Percentiles rank a stretch among this genome's conserved stretches.
Conservation (phyloP, 2,329 filamentous ascomycete species). For the Chaetomium globosum region DNA sequence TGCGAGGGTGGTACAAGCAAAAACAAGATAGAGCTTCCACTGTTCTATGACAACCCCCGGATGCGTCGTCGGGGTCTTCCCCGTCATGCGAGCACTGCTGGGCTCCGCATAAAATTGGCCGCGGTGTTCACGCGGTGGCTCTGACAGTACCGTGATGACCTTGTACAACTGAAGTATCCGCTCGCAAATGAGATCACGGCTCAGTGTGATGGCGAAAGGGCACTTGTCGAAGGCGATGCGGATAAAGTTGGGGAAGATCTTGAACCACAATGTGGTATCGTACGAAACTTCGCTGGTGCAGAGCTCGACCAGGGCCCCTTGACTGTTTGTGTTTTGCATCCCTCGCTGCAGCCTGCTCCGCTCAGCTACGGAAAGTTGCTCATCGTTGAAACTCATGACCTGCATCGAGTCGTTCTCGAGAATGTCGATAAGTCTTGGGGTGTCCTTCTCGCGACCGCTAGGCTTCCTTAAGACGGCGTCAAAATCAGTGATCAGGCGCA, state of each 20-base stretch:
- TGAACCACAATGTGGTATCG: slow-evolving; percentile 94
- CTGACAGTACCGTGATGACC: slow-evolving; percentile 75
- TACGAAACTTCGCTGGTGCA: slow-evolving; percentile 95
- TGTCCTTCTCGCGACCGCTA: slow-evolving; percentile 60
- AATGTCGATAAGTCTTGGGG: slow-evolving; percentile 80
- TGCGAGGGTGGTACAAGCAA: slow-evolving; percentile 92
- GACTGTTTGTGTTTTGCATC: slow-evolving; percentile 78
- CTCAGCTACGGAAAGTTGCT: slow-evolving; percentile 88
- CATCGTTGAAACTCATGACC: slow-evolving; percentile 90
- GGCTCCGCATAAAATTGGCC: slow-evolving; percentile 67
- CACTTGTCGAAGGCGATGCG: slow-evolving; percentile 88
- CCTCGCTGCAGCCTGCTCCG: slow-evolving; percentile 88
- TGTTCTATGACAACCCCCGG: slow-evolving; percentile 91
- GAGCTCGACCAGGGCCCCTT: slow-evolving; percentile 86
- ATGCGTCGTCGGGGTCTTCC: slow-evolving; percentile 67
- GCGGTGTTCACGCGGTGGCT: slow-evolving; percentile 66
- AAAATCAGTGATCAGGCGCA: slow-evolving; percentile 90
- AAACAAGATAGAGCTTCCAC: slow-evolving; percentile 96
- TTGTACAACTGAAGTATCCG: slow-evolving; percentile 92
- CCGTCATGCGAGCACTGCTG: slow-evolving; percentile 54
- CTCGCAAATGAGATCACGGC: slow-evolving; percentile 88
- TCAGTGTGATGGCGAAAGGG: slow-evolving; percentile 86
- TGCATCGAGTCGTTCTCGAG: slow-evolving; percentile 85
- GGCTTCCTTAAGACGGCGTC: slow-evolving; percentile 82
- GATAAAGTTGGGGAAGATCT: slow-evolving; percentile 94